Evolutionary conservation across 169 alveolate species (phyloP).

Genomic region (Plasmodium vivax): DNA sequence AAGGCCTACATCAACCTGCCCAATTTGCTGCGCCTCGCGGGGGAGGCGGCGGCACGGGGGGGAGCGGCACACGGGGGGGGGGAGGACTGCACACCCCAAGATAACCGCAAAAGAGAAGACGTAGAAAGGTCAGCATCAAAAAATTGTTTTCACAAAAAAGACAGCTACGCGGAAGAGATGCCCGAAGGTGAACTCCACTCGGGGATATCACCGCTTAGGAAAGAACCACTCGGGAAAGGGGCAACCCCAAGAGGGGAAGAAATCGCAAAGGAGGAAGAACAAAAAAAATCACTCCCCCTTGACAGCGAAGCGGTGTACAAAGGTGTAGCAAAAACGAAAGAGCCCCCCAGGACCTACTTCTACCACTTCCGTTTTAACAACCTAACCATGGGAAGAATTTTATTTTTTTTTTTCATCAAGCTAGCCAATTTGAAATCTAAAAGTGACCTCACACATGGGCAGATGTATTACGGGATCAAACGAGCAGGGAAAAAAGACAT

Average conservation of each 20-base stretch:
- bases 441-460: slow-evolving; percentile 24
- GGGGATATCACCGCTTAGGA: background rate
- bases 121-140: background rate
- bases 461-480: slow-evolving; percentile 67
- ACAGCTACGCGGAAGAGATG: background rate
- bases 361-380: slow-evolving; percentile 21
- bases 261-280: background rate
- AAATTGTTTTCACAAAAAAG: background rate
- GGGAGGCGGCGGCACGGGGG: background rate
- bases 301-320: background rate
- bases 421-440: slow-evolving; percentile 27
- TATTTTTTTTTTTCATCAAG: slow-evolving; percentile 47
- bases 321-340: background rate
- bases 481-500: slow-evolving; percentile 26
- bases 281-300: background rate
- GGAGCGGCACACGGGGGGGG: background rate
- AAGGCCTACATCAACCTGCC: slow-evolving; percentile 49
- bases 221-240: background rate
- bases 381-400: slow-evolving; percentile 22
- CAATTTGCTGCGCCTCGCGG: slow-evolving; percentile 20
- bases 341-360: background rate
- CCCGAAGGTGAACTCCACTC: background rate
- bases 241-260: background rate
- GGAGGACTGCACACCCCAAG: background rate
- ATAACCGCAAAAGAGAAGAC: background rate